Conservation (phyloP, 139 green algal genomes). For the Spirogloea muscicola region DNA sequence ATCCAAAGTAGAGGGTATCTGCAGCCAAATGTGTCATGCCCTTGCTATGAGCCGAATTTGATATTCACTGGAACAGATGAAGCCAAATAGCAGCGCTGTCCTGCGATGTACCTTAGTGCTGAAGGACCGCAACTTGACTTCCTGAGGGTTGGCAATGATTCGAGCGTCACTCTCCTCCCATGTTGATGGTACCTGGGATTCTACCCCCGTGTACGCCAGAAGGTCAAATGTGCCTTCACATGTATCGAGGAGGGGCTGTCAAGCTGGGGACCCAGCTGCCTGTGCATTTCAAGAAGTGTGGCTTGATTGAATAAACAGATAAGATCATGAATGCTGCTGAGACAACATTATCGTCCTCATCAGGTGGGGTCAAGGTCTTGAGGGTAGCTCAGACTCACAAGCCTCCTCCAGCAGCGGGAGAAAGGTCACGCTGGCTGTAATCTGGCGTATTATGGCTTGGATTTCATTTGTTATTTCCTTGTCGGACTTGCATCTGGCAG, state of each 20-base stretch:
- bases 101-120: constrained; percentile 66
- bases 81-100: constrained; percentile 2
- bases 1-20: constrained; percentile 35
- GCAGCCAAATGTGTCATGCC: neutral
- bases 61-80: neutral
- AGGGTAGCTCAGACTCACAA: constrained; percentile 47
- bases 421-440: constrained; percentile 91
- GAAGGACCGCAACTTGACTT: constrained; percentile 85
- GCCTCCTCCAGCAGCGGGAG: constrained; percentile 83
- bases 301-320: neutral
- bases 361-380: neutral
- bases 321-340: neutral
- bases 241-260: neutral
- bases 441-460: constrained; percentile 89
- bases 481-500: constrained; percentile 69
- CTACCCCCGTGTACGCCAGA: constrained; percentile 80
- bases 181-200: constrained; percentile 68
- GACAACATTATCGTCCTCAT: neutral
- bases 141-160: constrained; percentile 72
- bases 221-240: constrained; percentile 84
- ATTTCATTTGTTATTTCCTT: constrained; percentile 85
- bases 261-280: neutral
- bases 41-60: constrained; percentile 27
- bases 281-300: neutral
- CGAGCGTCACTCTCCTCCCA: constrained; percentile 88